These are phyloP conservation scores for Hyphopichia buzzinii DNA, from an alignment of 1,139 yeast species.

Conservation along the genomic window DNA sequence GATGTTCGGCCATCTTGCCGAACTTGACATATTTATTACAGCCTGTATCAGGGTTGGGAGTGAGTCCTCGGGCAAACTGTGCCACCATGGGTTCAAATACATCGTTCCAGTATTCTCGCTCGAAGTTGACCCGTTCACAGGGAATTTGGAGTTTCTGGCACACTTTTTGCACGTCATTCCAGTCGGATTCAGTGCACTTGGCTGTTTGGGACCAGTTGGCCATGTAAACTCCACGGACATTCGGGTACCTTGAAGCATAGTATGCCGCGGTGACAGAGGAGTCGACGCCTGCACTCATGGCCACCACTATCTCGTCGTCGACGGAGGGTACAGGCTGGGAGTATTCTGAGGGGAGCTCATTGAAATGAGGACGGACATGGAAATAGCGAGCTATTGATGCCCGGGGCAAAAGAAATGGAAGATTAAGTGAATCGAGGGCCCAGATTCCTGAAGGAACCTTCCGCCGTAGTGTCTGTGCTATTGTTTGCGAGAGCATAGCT, in stretches of 20 bases:
- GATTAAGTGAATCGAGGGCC: too few species aligned
- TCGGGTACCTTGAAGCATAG: constrained; percentile 48
- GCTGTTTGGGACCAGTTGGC: constrained; percentile 81
- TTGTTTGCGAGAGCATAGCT: too few species aligned
- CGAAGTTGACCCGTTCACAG: constrained; percentile 78
- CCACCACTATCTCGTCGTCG: constrained; percentile 67
- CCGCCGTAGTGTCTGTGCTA: too few species aligned
- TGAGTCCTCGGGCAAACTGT: constrained; percentile 64
- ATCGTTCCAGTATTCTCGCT: constrained; percentile 85
- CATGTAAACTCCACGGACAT: constrained; percentile 84
- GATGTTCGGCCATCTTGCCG: constrained; percentile 65
- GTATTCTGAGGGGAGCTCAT: constrained; percentile 10
- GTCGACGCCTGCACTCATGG: constrained; percentile 98
- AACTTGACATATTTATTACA: constrained; percentile 86
- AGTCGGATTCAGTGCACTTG: constrained; percentile 79
- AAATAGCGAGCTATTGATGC: too few species aligned
- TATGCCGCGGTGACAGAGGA: constrained; percentile 87
- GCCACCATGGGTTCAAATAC: constrained; percentile 92
- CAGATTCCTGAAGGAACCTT: too few species aligned
- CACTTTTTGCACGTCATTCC: constrained; percentile 77
- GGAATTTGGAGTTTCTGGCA: constrained; percentile 62
- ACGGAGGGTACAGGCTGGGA: constrained; percentile 44
- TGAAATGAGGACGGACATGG: constrained; percentile 4
- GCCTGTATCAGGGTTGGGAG: constrained; percentile 94
- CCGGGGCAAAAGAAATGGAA: too few species aligned